Base-by-base conservation (phyloP, 352 stramenopile genomes). In the Phytophthora europaea region DNA sequence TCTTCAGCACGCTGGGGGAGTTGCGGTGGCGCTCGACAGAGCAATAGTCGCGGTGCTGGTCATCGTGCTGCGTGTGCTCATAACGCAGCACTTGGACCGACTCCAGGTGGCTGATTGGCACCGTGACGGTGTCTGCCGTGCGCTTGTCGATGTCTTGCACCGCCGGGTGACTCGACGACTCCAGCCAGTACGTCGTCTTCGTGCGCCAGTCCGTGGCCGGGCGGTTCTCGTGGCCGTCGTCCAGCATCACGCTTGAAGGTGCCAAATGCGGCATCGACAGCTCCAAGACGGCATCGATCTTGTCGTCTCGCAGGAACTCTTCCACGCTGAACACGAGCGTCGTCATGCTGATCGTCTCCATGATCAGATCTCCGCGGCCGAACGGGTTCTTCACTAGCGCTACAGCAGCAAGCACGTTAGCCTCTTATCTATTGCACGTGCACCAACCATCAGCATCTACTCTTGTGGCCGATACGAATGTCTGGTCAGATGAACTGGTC, bases 401-500 rank as follows among this genome's bases (percentile, higher is more conserved):
- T 90, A 20, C 16, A 64, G 15, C 45, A 73, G 45, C 26, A 72
- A 40, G 58, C 16, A 57, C 10, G 23, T 65, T 57, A 70, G 55
- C 5, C 15, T 18, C 12, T 43, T 15, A 43, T 5, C 26, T 5
- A 31, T 4, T 31, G 36, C 12, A 43, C 36, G 15, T 16, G 36
- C 13, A 45, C 20, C 16, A 12, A 16, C 9, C 18, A 53, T 26
- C 34, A 45, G 22, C n/a, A 69, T 75, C 56, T 45, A 90, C 86
- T 87, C 69, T 90, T 90, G 75, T 93, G 83, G 56, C 85, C 85
- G 52, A 94, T 74, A 33, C 76, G 72, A 62, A 93, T 72, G 2
- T 84, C 87, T 18, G 87, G 87, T 84, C 87, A 94, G 62, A 93
- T 88, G 67, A 94, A 93, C 58, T 92, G 84, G 0, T 84, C 87